A percentile compares a stretch with the other conserved stretches of the same genome.
Evolutionary conservation across 768 basidiomycete species (phyloP).

Genomic region (Russula virescens): DNA sequence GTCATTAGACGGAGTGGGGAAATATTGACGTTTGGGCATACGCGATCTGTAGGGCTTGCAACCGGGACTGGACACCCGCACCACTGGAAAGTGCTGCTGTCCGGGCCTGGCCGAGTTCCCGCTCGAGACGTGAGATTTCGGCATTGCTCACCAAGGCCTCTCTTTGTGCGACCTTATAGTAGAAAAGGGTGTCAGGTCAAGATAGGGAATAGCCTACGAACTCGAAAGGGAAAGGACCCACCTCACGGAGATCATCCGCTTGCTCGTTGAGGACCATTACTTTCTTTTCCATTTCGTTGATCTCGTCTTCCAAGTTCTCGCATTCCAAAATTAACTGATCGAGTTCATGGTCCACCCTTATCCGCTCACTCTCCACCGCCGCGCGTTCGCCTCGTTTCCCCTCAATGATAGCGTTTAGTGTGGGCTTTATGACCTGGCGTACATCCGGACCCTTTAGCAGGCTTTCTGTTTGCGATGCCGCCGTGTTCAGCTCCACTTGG

Average conservation of each 20-base stretch:
- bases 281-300: constrained; percentile 67
- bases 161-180: constrained; percentile 65
- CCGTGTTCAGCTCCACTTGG: constrained; percentile 74
- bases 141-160: constrained; percentile 62
- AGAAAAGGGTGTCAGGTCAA: neutral
- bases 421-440: constrained; percentile 68
- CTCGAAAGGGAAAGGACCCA: constrained; percentile 32
- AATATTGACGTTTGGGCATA: constrained; percentile 33
- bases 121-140: constrained; percentile 63
- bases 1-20: constrained; percentile 5
- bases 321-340: constrained; percentile 72
- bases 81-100: constrained; percentile 74
- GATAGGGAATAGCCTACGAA: neutral
- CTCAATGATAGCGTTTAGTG: constrained; percentile 66
- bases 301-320: constrained; percentile 78
- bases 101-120: constrained; percentile 66
- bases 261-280: constrained; percentile 63
- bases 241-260: constrained; percentile 78
- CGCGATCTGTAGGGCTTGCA: constrained; percentile 76
- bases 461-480: constrained; percentile 61
- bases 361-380: constrained; percentile 66
- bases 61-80: constrained; percentile 73
- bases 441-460: constrained; percentile 67
- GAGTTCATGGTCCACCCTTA: constrained; percentile 76
- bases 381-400: constrained; percentile 64